These are phyloP conservation scores for Clarireedia hainanense DNA, from an alignment of 2,329 filamentous ascomycete species.

Conservation along the genomic window DNA sequence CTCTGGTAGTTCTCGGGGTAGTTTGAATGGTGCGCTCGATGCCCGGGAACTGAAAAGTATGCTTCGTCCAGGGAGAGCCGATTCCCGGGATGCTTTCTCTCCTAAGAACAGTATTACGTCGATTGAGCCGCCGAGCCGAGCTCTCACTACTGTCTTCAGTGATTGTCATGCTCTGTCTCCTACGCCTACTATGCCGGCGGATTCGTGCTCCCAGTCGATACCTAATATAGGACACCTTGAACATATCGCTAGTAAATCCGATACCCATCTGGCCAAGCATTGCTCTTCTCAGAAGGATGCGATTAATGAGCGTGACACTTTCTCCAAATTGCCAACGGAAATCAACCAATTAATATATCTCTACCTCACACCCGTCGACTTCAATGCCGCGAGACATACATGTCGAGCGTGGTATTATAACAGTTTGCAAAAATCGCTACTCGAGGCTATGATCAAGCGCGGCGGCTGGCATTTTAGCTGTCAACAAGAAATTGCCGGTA, in stretches of 20 bases:
- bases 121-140: not conserved
- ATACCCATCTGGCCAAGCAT: not conserved
- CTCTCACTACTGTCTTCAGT: constrained; percentile 13
- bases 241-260: constrained; percentile 12
- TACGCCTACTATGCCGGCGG: constrained; percentile 9
- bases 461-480: constrained; percentile 46
- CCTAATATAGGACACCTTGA: constrained; percentile 11
- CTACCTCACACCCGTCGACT: constrained; percentile 34
- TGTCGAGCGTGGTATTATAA: constrained; percentile 53
- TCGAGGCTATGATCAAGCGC: constrained; percentile 45
- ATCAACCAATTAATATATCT: constrained; percentile 32
- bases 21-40: not conserved
- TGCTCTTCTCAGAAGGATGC: too few relatives aligned
- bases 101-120: not conserved
- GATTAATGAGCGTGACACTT: not conserved
- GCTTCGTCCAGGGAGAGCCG: not conserved
- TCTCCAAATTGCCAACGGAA: constrained; percentile 28
- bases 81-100: not conserved
- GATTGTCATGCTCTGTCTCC: constrained; percentile 11
- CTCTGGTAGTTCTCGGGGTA: not conserved
- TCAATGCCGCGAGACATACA: constrained; percentile 52
- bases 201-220: not conserved
- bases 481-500: constrained; percentile 8
- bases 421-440: constrained; percentile 43
- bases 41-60: not conserved